Percentiles rank a stretch among this genome's conserved stretches.
phyloP scores from a whole-genome alignment of 2,329 filamentous ascomycete species.

The Paracorniculantispora psalliotae region DNA sequence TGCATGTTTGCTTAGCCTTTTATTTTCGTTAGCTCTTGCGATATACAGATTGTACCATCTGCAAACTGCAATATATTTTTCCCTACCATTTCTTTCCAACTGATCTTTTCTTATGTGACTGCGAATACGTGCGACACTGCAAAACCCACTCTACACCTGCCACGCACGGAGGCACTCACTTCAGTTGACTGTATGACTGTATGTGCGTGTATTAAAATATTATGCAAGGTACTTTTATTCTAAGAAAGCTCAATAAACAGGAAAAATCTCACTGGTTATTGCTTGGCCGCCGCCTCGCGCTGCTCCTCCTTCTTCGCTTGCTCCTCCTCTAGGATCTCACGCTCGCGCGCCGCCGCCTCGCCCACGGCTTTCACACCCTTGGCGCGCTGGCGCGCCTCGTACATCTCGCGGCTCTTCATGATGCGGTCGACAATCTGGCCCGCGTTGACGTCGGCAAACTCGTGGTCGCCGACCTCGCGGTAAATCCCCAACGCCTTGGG shows the following conservation, averaged over 20 bases:
- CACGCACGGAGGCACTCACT: no score
- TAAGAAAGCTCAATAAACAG: no score
- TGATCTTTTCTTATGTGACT: no score
- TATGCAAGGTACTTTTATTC: no score
- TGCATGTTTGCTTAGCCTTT: slow-evolving; percentile 4
- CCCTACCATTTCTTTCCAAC: no score
- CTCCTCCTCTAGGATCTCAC: slow-evolving; percentile 59
- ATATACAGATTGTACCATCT: neutral
- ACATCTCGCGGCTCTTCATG: slow-evolving; percentile 76
- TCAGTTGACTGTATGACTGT: no score
- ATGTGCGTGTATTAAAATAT: neutral
- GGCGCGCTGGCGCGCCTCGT: slow-evolving; percentile 84
- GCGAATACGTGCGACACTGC: no score
- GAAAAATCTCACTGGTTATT: neutral
- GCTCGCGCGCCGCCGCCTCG: slow-evolving; percentile 60
- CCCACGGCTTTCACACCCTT: slow-evolving; percentile 82
- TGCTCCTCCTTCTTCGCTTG: slow-evolving; percentile 45
- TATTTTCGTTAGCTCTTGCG: neutral
- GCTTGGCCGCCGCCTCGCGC: slow-evolving; percentile 17
- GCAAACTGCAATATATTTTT: neutral
- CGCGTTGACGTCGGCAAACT: slow-evolving; percentile 83
- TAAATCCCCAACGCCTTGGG: slow-evolving; percentile 83
- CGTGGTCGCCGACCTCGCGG: slow-evolving; percentile 68
- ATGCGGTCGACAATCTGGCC: slow-evolving; percentile 89
- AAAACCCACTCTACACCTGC: no score